A percentile compares a stretch with the other conserved stretches of the same genome.
Conservation (phyloP, 1,284 basidiomycete genomes). For the Austropuccinia psidii region DNA sequence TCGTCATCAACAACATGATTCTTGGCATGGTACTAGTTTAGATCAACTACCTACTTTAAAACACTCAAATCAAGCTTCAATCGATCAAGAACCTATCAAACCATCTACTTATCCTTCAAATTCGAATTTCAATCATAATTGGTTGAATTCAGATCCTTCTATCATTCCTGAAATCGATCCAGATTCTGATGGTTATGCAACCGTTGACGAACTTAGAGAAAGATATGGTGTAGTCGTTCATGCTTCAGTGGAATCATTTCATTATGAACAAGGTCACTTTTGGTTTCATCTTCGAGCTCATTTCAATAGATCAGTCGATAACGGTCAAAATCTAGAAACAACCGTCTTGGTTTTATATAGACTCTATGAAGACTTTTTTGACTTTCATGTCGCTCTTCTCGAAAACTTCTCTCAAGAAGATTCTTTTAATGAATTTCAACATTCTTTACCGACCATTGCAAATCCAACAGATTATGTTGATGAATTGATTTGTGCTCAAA, state of each 20-base stretch:
- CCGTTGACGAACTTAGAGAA: slow-evolving; percentile 31
- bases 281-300: slow-evolving; percentile 88
- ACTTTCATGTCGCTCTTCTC: slow-evolving; percentile 85
- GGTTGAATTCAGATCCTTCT: slow-evolving; percentile 47
- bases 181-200: slow-evolving; percentile 16
- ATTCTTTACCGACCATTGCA: slow-evolving; percentile 91
- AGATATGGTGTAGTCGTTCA: slow-evolving; percentile 26
- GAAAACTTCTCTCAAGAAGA: slow-evolving; percentile 58
- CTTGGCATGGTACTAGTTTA: slow-evolving; percentile 1
- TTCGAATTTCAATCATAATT: background rate
- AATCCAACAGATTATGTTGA: slow-evolving; percentile 76
- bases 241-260: slow-evolving; percentile 87
- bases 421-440: slow-evolving; percentile 44
- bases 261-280: slow-evolving; percentile 89
- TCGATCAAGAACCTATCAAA: background rate
- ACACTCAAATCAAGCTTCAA: slow-evolving; percentile 13
- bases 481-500: slow-evolving; percentile 71
- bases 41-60: slow-evolving; percentile 26
- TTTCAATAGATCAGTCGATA: slow-evolving; percentile 59
- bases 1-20: background rate
- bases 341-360: slow-evolving; percentile 72
- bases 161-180: background rate
- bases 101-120: background rate
- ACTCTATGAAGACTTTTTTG: slow-evolving; percentile 96
- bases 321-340: slow-evolving; percentile 53